Evolutionary conservation across 2,329 filamentous ascomycete genomes (phyloP).

Genomic region (Nothopassalora personata): DNA sequence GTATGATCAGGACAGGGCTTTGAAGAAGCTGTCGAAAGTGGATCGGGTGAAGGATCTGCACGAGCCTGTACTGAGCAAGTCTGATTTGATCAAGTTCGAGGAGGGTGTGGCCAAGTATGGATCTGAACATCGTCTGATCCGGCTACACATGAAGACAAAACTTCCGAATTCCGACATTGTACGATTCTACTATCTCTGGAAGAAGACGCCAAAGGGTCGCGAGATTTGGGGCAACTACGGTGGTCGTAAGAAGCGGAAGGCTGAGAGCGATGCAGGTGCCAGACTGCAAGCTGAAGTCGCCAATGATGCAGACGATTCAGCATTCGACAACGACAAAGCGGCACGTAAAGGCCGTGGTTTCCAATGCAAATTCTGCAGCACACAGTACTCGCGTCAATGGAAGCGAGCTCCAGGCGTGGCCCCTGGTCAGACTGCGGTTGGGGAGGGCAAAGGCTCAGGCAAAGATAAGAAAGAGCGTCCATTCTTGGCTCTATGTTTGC

Average conservation of each 20-base stretch:
- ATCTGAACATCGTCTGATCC: slow-evolving; percentile 79
- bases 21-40: slow-evolving; percentile 63
- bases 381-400: slow-evolving; percentile 80
- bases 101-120: slow-evolving; percentile 86
- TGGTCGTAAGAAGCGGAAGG: slow-evolving; percentile 78
- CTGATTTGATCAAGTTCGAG: slow-evolving; percentile 85
- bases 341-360: slow-evolving; percentile 73
- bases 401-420: slow-evolving; percentile 75
- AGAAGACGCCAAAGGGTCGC: slow-evolving; percentile 80
- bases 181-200: slow-evolving; percentile 96
- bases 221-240: slow-evolving; percentile 87
- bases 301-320: slow-evolving; percentile 88
- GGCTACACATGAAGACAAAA: slow-evolving; percentile 71
- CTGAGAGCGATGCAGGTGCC: slow-evolving; percentile 53
- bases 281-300: slow-evolving; percentile 90
- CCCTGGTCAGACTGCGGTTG: slow-evolving; percentile 63
- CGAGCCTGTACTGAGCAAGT: slow-evolving; percentile 71
- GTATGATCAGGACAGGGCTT: slow-evolving; percentile 65
- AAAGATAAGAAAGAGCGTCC: slow-evolving; percentile 74
- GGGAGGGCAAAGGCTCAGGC: slow-evolving; percentile 56
- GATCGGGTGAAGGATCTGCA: slow-evolving; percentile 69
- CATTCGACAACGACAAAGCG: slow-evolving; percentile 87
- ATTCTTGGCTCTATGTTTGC: slow-evolving; percentile 77
- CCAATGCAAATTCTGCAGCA: slow-evolving; percentile 87
- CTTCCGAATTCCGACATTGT: slow-evolving; percentile 75